phyloP scores from a whole-genome alignment of 352 stramenopile genomes.

The Thalassiosira ordinaria region DNA sequence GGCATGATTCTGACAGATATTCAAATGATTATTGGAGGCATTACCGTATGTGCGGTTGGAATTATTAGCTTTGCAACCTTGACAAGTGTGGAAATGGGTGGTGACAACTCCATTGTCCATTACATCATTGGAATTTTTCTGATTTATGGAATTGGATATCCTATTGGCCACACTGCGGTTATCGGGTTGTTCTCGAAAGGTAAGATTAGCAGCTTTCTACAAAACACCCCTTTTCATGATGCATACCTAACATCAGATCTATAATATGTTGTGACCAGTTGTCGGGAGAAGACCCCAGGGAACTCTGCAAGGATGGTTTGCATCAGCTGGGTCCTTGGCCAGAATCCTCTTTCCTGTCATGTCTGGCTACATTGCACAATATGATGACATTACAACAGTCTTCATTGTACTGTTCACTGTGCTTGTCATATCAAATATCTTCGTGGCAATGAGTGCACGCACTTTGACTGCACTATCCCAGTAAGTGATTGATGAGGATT shows the following conservation, averaged over 20 bases:
- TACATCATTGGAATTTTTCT: slow-evolving; percentile 84
- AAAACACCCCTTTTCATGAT: slow-evolving; percentile 1
- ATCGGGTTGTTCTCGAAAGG: slow-evolving; percentile 90
- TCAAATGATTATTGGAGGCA: slow-evolving; percentile 85
- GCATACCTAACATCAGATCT: neutral
- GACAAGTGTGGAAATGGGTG: slow-evolving; percentile 47
- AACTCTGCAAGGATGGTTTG: slow-evolving; percentile 86
- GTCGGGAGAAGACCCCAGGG: slow-evolving; percentile 85
- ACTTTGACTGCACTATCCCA: slow-evolving; percentile 66
- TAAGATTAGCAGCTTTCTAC: slow-evolving; percentile 39
- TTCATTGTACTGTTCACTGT: slow-evolving; percentile 76
- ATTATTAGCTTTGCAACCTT: slow-evolving; percentile 69
- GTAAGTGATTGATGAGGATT: neutral
- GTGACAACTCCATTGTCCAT: slow-evolving; percentile 58
- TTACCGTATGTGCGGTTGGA: slow-evolving; percentile 80
- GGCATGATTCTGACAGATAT: slow-evolving; percentile 76
- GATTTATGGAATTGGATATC: slow-evolving; percentile 88
- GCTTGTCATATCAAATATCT: slow-evolving; percentile 66
- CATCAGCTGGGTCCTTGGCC: slow-evolving; percentile 85
- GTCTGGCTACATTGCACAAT: slow-evolving; percentile 79
- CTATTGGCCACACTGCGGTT: slow-evolving; percentile 88
- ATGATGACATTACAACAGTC: slow-evolving; percentile 70
- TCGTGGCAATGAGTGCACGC: slow-evolving; percentile 55
- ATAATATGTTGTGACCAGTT: slow-evolving; percentile 54
- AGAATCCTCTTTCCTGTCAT: slow-evolving; percentile 87